Evolutionary conservation across 2,329 filamentous ascomycete genomes (phyloP).

Genomic region (Madurella fahalii): DNA sequence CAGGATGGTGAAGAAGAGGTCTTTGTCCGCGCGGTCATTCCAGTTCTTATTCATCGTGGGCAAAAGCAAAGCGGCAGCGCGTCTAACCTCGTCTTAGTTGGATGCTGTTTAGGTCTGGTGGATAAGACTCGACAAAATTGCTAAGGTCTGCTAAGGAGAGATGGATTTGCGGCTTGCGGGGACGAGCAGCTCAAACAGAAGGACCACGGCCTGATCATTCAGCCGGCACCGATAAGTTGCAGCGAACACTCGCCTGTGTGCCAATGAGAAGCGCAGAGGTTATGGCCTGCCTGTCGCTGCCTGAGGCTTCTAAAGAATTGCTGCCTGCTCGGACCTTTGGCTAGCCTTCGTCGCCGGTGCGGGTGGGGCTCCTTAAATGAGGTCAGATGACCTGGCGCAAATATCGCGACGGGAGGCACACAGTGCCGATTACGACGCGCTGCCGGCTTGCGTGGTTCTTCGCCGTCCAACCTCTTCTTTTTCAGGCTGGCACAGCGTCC

Average conservation of each 20-base stretch:
- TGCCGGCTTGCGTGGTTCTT: not conserved
- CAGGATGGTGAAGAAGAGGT: conserved; percentile 60
- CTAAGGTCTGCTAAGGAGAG: conserved; percentile 28
- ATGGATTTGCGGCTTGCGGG: conserved; percentile 19
- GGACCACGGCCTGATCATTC: conserved; percentile 19
- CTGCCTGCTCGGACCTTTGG: not conserved
- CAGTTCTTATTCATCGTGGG: conserved; percentile 55
- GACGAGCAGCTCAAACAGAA: conserved; percentile 20
- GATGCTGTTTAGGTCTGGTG: conserved; percentile 13
- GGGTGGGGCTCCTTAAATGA: conserved; percentile 6
- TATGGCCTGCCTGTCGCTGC: not conserved
- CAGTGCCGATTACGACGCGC: conserved; percentile 16
- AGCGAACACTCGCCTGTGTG: not conserved
- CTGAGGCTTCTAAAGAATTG: not conserved
- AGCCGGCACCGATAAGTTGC: conserved; percentile 10
- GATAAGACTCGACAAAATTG: conserved; percentile 26
- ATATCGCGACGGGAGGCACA: conserved; percentile 20
- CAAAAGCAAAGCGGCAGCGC: not conserved
- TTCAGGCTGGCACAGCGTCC: too few species aligned
- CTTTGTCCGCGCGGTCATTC: conserved; percentile 59
- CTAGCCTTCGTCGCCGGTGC: not conserved
- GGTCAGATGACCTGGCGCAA: conserved; percentile 25
- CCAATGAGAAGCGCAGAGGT: not conserved
- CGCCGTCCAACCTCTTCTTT: too few species aligned
- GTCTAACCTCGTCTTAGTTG: not conserved